Conservation (phyloP, 1,139 yeast species). For the Maudiozyma humilis region DNA sequence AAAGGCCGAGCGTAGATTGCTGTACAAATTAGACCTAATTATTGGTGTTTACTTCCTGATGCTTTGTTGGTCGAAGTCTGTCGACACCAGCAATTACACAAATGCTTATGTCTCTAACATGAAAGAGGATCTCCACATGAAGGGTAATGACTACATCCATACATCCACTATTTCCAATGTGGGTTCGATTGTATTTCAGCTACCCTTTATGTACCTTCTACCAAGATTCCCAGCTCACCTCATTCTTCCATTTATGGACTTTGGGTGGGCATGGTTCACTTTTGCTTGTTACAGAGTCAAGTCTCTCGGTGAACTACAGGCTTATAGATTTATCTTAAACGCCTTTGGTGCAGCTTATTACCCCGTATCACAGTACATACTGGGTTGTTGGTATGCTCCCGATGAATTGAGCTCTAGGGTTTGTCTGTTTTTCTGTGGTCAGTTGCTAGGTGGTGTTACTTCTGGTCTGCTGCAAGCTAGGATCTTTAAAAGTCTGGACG, state of each 20-base stretch:
- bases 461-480: conserved; percentile 53
- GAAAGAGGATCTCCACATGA: conserved; percentile 49
- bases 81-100: conserved; percentile 50
- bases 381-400: conserved; percentile 64
- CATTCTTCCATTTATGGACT: conserved; percentile 48
- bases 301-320: conserved; percentile 44
- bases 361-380: conserved; percentile 54
- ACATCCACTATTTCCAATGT: conserved; percentile 51
- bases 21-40: conserved; percentile 54
- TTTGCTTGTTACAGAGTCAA: conserved; percentile 44
- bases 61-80: conserved; percentile 64
- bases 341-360: conserved; percentile 58
- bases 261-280: conserved; percentile 62
- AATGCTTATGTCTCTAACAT: conserved; percentile 67
- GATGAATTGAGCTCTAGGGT: conserved; percentile 43
- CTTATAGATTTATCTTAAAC: conserved; percentile 52
- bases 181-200: conserved; percentile 54
- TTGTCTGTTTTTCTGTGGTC: conserved; percentile 39
- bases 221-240: conserved; percentile 47
- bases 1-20: conserved; percentile 43
- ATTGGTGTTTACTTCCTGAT: conserved; percentile 52
- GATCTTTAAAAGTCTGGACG: conserved; percentile 43
- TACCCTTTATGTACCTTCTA: conserved; percentile 38
- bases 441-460: conserved; percentile 48
- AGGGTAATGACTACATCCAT: conserved; percentile 58